A percentile compares a stretch with the other conserved stretches of the same genome.
These are phyloP conservation scores for Hanseniaspora meyeri DNA, from an alignment of 805 yeast genomes.

Conservation along the genomic window DNA sequence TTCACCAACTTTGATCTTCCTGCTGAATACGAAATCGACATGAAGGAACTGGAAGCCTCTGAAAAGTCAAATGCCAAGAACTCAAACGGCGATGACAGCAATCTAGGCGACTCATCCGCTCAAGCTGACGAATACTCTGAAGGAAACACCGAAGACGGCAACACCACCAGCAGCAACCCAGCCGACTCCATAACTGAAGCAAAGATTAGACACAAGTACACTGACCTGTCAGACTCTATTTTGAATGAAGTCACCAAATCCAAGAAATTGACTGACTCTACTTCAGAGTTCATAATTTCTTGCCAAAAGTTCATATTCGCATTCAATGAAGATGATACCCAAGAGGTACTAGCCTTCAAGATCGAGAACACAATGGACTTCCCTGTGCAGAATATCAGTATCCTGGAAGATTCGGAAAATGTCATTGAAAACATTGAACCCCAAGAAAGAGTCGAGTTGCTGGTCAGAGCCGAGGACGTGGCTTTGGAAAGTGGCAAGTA, in stretches of 20 bases:
- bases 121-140: constrained; percentile 52
- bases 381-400: constrained; percentile 54
- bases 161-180: constrained; percentile 6
- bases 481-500: constrained; percentile 48
- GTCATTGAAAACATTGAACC: constrained; percentile 5
- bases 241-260: constrained; percentile 57
- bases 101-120: constrained; percentile 50
- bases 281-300: constrained; percentile 81
- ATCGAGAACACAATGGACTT: constrained; percentile 76
- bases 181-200: constrained; percentile 45
- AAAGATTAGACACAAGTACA: constrained; percentile 25
- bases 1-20: constrained; percentile 20
- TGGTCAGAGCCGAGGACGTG: constrained; percentile 68
- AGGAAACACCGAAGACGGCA: constrained; percentile 43
- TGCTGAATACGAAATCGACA: not conserved
- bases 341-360: constrained; percentile 68
- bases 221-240: constrained; percentile 43
- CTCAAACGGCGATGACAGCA: not conserved
- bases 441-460: constrained; percentile 35
- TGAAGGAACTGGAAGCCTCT: not conserved
- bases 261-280: constrained; percentile 71
- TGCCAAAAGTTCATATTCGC: constrained; percentile 75
- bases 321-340: constrained; percentile 13
- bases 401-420: constrained; percentile 28
- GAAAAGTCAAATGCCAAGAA: not conserved